These are phyloP conservation scores for Macadamia integrifolia DNA, from an alignment of 164 flowering plant species.

Conservation along the genomic window DNA sequence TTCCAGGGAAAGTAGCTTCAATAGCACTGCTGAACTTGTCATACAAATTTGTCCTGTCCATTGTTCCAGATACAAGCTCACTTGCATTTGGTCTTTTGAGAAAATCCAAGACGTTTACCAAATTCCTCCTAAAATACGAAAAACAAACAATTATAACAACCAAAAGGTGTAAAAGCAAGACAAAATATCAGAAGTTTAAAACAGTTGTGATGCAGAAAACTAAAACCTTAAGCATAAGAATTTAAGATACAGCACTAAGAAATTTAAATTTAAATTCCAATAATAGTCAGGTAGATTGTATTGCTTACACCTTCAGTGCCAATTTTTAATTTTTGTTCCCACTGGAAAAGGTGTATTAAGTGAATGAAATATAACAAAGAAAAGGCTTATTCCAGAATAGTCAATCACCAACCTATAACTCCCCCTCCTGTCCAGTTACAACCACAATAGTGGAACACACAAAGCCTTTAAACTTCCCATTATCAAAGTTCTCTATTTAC, in stretches of 20 bases:
- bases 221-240: not conserved
- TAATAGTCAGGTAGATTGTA: not conserved
- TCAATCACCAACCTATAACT: too few species aligned
- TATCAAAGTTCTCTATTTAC: too few species aligned
- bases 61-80: slow-evolving; percentile 90
- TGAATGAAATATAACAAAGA: too few species aligned
- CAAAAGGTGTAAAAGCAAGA: slow-evolving; percentile 5
- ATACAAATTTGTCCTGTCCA: slow-evolving; percentile 74
- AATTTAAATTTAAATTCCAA: too few species aligned
- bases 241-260: too few species aligned
- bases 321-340: not conserved
- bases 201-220: not conserved
- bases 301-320: not conserved
- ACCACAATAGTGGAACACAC: too few species aligned
- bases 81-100: slow-evolving; percentile 83
- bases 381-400: too few species aligned
- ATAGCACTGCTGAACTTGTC: slow-evolving; percentile 75
- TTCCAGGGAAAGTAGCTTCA: slow-evolving; percentile 68
- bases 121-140: slow-evolving; percentile 63
- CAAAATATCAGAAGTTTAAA: too few species aligned
- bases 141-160: slow-evolving; percentile 1
- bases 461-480: too few species aligned
- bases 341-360: too few species aligned
- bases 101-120: slow-evolving; percentile 88
- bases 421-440: too few species aligned